Evolutionary conservation across 2,329 filamentous ascomycete species (phyloP).

Genomic region (Colletotrichum cordylinicola): DNA sequence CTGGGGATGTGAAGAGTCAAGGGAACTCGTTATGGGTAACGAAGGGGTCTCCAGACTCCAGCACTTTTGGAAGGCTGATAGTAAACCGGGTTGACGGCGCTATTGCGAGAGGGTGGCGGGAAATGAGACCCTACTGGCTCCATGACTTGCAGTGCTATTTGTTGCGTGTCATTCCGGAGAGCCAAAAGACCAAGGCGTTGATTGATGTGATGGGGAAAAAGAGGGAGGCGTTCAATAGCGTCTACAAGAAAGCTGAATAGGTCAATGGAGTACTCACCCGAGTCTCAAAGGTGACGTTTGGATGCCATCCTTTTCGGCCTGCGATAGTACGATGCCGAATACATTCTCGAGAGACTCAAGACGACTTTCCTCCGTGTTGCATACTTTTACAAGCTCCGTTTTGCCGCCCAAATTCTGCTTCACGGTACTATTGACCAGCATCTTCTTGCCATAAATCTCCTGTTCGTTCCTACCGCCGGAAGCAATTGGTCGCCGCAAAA

Average conservation of each 20-base stretch:
- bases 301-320: neutral
- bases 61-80: constrained; percentile 17
- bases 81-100: constrained; percentile 29
- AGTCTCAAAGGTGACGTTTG: neutral
- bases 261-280: neutral
- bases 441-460: constrained; percentile 57
- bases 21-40: neutral
- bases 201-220: neutral
- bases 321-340: neutral
- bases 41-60: neutral
- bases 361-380: constrained; percentile 58
- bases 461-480: constrained; percentile 39
- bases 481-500: constrained; percentile 50
- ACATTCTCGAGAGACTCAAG: constrained; percentile 52
- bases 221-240: neutral
- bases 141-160: constrained; percentile 24
- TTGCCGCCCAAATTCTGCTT: constrained; percentile 59
- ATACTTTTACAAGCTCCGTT: constrained; percentile 51
- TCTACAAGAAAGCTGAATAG: neutral
- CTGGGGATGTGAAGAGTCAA: neutral
- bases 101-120: constrained; percentile 25
- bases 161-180: constrained; percentile 5
- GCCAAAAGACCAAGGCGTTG: neutral
- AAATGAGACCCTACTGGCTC: constrained; percentile 30
- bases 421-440: constrained; percentile 55